Evolutionary conservation across 2,329 filamentous ascomycete genomes (phyloP).

Genomic region (Botrytis aclada): DNA sequence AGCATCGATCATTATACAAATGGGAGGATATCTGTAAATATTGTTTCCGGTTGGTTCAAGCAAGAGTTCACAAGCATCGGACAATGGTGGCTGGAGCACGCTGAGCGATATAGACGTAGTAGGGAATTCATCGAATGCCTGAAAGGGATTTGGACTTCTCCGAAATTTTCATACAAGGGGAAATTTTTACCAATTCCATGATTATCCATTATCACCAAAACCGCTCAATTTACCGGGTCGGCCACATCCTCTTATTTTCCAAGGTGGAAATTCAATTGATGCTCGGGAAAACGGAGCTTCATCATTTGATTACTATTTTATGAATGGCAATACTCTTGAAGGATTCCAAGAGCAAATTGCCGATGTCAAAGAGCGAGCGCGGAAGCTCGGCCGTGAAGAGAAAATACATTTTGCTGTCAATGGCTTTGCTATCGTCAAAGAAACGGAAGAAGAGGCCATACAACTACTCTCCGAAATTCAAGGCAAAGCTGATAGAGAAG

Average conservation of each 20-base stretch:
- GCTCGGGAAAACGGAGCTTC: conserved; percentile 48
- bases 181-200: conserved; percentile 52
- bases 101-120: conserved; percentile 48
- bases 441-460: conserved; percentile 50
- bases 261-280: conserved; percentile 51
- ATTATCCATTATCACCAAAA: conserved; percentile 50
- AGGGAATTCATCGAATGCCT: conserved; percentile 51
- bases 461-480: conserved; percentile 50
- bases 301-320: conserved; percentile 52
- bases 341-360: conserved; percentile 50
- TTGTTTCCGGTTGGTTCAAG: conserved; percentile 54
- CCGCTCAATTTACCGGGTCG: conserved; percentile 45
- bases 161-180: conserved; percentile 50
- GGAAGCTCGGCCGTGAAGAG: conserved; percentile 43
- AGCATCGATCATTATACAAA: conserved; percentile 51
- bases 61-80: conserved; percentile 50
- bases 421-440: conserved; percentile 49
- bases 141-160: conserved; percentile 49
- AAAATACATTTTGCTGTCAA: conserved; percentile 50
- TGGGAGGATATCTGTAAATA: conserved; percentile 51
- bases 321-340: conserved; percentile 55
- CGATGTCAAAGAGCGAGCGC: conserved; percentile 47
- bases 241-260: conserved; percentile 51
- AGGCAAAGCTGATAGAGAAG: conserved; percentile 50
- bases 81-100: conserved; percentile 54